A percentile compares a stretch with the other conserved stretches of the same genome.
These are phyloP conservation scores for Misopates orontium DNA, from an alignment of 257 asterid species.

Conservation along the genomic window DNA sequence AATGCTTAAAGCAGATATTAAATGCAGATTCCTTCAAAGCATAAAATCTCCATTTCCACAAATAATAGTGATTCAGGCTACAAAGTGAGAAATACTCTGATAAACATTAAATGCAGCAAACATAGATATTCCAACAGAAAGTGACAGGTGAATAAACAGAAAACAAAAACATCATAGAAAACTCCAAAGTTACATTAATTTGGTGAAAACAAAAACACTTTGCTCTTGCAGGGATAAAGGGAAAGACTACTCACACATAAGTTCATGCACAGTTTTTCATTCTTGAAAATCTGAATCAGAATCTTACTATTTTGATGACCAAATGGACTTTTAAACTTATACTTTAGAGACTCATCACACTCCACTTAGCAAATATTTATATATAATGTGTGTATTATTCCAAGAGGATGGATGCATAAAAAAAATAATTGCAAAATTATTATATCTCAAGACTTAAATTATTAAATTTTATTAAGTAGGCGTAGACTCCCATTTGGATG, in stretches of 20 bases:
- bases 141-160: slow-evolving; percentile 38
- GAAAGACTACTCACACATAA: slow-evolving; percentile 26
- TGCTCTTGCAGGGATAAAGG: slow-evolving; percentile 17
- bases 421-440: not conserved
- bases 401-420: not conserved
- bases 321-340: slow-evolving; percentile 19
- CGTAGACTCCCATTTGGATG: no score
- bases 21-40: slow-evolving; percentile 18
- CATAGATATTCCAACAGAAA: slow-evolving; percentile 40
- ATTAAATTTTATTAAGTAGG: no score
- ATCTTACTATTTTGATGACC: slow-evolving; percentile 17
- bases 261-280: not conserved
- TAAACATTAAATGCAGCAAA: slow-evolving; percentile 46
- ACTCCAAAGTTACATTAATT: slow-evolving; percentile 40
- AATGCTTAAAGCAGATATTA: not conserved
- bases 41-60: slow-evolving; percentile 1
- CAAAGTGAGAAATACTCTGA: slow-evolving; percentile 21
- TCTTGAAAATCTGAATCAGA: slow-evolving; percentile 23
- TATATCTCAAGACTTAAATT: not conserved
- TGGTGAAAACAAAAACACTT: slow-evolving; percentile 25
- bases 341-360: not conserved
- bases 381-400: not conserved
- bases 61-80: slow-evolving; percentile 20
- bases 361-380: not conserved
- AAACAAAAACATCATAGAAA: slow-evolving; percentile 24